Evolutionary conservation across 2,329 filamentous ascomycete species (phyloP), one percentile per base, ranked within the genome.

Genomic region (Aspergillus glaucus): DNA sequence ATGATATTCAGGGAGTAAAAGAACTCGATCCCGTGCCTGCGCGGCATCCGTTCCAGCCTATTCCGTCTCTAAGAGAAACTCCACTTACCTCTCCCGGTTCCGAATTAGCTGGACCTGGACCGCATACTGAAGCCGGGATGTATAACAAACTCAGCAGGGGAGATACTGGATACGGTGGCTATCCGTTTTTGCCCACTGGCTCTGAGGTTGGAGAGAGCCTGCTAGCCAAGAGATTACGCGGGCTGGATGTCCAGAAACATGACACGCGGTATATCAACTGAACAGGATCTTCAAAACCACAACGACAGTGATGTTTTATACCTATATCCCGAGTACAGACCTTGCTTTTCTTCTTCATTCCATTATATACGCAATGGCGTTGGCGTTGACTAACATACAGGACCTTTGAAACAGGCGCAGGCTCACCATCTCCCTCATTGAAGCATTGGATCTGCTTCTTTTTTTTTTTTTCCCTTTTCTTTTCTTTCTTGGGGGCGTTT

Each of bases 111-210:
- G 26, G 26, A 6, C 22, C 30, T n/a, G 30, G 30, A n/a, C 36
- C n/a, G 14, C 6, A 8, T 15, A 39, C 15, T 65, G 66, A 43
- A 58, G 56, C 39, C 63, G 69, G 56, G 57, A 63, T 48, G 54
- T 88, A 90, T 61, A 79, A 80, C 60, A 90, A 90, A 62, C 78
- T 88, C 17, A 82, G 63, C 58, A 86, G 79, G 62, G 82, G 82
- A 5, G 83, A 88, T 51, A 65, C 74, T 17, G 78, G 82, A 32
- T 84, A 87, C 60, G 79, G 84, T 34, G 76, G 80, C 1, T 79
- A 81, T 47, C 68, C 73, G 0, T 83, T 78, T 55, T 19, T 63
- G 56, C 7, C 64, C 63, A 68, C 55, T 70, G 70, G 32, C 66
- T 67, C 51, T 60, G 72, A 66, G n/a, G 70, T 69, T 1, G 75